Percentiles rank a stretch among this genome's conserved stretches.
These are phyloP conservation scores for Fusarium sp. DNA, from an alignment of 2,329 filamentous ascomycete species.

Conservation along the genomic window DNA sequence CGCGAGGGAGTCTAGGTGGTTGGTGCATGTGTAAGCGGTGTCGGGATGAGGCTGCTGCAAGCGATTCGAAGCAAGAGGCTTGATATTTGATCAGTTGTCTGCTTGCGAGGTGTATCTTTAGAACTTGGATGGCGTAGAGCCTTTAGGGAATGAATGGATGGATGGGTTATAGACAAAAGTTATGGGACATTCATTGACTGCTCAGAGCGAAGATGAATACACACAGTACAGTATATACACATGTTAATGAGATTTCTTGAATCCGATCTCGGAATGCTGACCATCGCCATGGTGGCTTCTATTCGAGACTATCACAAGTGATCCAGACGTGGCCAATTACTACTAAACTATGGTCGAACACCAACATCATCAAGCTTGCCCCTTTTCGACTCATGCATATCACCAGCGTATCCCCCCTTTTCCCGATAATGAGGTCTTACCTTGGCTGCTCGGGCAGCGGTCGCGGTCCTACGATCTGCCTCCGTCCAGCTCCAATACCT, in stretches of 20 bases:
- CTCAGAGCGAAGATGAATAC: conserved; percentile 6
- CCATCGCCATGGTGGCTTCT: not conserved
- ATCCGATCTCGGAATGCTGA: not conserved
- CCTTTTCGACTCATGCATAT: not conserved
- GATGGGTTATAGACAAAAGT: conserved; percentile 26
- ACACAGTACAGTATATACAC: not conserved
- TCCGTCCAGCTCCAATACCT: conserved; percentile 76
- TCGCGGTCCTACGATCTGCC: conserved; percentile 84
- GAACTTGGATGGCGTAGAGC: conserved; percentile 10
- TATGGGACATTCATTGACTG: conserved; percentile 2
- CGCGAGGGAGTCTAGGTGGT: conserved; percentile 86
- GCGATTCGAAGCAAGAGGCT: conserved; percentile 11
- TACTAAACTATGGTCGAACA: not conserved
- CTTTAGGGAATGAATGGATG: conserved; percentile 10
- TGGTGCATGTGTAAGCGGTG: conserved; percentile 90
- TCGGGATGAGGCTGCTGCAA: conserved; percentile 71
- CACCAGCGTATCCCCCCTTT: not conserved
- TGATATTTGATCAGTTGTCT: conserved; percentile 7
- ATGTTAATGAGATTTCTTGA: not conserved
- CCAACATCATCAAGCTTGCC: not conserved
- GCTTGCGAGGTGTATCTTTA: not conserved
- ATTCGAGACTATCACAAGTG: not conserved
- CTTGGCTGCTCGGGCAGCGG: conserved; percentile 65
- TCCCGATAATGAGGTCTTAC: conserved; percentile 23
- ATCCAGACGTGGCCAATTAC: not conserved